A percentile compares a stretch with the other conserved stretches of the same genome.
Evolutionary conservation across 768 basidiomycete genomes (phyloP).

Genomic region (Cyclocybe cylindracea): DNA sequence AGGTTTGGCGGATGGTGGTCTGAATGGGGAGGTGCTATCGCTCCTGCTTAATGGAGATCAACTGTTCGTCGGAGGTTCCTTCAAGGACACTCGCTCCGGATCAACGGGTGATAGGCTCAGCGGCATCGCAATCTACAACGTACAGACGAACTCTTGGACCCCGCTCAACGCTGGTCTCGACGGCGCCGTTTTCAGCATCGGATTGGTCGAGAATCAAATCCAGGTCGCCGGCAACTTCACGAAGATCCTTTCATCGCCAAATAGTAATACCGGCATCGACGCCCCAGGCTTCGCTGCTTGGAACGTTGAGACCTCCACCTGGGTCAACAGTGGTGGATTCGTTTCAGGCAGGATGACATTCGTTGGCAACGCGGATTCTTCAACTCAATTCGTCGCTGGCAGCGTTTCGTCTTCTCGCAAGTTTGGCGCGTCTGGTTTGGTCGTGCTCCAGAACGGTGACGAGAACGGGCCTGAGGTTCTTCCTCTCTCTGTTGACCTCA

Average conservation of each 20-base stretch:
- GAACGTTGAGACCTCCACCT: constrained; percentile 58
- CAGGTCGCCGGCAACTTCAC: constrained; percentile 81
- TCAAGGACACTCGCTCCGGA: constrained; percentile 64
- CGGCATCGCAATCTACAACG: constrained; percentile 73
- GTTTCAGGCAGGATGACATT: constrained; percentile 71
- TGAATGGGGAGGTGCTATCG: constrained; percentile 78
- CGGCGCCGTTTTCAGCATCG: constrained; percentile 69
- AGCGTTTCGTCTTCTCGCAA: constrained; percentile 54
- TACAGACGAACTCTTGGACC: constrained; percentile 64
- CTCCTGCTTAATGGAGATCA: constrained; percentile 61
- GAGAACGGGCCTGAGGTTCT: constrained; percentile 56
- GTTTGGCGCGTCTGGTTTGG: constrained; percentile 80
- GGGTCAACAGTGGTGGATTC: constrained; percentile 79
- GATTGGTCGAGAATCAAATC: constrained; percentile 48
- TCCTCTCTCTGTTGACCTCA: constrained; percentile 63
- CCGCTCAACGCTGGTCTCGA: constrained; percentile 74
- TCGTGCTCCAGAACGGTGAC: constrained; percentile 69
- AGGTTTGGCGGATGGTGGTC: constrained; percentile 61
- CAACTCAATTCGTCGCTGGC: constrained; percentile 70
- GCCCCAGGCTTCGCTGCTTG: constrained; percentile 75
- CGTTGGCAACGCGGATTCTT: constrained; percentile 63
- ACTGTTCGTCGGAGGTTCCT: constrained; percentile 87
- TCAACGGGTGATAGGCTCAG: constrained; percentile 53
- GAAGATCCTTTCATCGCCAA: constrained; percentile 31
- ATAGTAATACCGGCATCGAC: constrained; percentile 33